Evolutionary conservation across 805 yeast genomes (phyloP), one percentile per base, ranked within the genome.

Genomic region (Blastobotrys parvus): DNA sequence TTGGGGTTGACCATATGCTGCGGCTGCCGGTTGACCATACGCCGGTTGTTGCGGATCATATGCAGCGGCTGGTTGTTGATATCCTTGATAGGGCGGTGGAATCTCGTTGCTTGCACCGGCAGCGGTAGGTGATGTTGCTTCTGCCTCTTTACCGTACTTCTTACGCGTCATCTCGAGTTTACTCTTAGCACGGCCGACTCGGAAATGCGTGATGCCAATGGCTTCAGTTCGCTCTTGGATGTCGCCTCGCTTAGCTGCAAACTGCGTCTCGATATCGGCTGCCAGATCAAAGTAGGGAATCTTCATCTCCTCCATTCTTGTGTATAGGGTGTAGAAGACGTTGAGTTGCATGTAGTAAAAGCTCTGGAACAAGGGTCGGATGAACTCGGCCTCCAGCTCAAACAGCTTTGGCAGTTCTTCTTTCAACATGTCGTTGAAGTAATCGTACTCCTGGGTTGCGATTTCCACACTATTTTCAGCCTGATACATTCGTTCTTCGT

Each of bases 331-430:
- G 72, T 92, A 92, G 64, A 89, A 92, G 45, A 92, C 87, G 69
- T 92, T 92, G 70, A 92, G 75, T 69, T 92, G 98, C 97, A 92
- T 92, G 72, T 79, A 92, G 67, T 92, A 92, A 64, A 92, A 81
- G 43, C 94, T 82, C 56, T 90, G 92, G 67, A 92, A 92, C 56
- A 92, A 70, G 16, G 98, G 98, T 59, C 80, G 82, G 60, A 92
- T 89, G 60, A 92, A 87, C 56, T 88, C 92, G 3, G 88, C 84
- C 64, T 92, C 96, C 64, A 92, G 71, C 56, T 76, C 78, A 65
- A 92, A 92, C 60, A 92, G 69, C 35, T 83, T 67, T 18, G 98
- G 98, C 47, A 92, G 70, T 63, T 92, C 97, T 31, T 72, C 77
- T 67, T 89, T 90, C 64, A 94, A 72, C 86, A 92, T 78, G 50